phyloP scores from a whole-genome alignment of 768 basidiomycete species.

The Collybia sordida region DNA sequence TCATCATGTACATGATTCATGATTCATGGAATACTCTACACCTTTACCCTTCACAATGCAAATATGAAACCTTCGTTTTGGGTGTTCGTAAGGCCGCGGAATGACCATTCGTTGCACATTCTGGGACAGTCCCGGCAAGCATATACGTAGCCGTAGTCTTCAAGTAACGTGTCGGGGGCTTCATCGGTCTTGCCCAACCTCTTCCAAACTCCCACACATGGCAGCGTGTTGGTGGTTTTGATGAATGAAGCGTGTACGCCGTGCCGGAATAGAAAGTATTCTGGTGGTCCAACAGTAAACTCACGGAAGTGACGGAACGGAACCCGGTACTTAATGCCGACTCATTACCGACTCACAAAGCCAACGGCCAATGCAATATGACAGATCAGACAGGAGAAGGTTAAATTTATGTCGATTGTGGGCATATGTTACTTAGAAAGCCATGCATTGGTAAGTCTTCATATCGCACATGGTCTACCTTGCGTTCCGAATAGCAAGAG shows the following conservation, averaged over 20 bases:
- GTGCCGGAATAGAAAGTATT: too few relatives aligned
- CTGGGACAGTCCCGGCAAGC: conserved; percentile 7
- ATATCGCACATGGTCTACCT: conserved; percentile 31
- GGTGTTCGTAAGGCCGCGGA: conserved; percentile 37
- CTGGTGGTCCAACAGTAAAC: conserved; percentile 32
- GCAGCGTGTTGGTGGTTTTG: conserved; percentile 37
- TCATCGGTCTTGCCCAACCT: conserved; percentile 32
- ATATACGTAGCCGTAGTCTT: conserved; percentile 18
- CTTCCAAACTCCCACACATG: conserved; percentile 24
- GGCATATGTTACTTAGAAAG: neutral
- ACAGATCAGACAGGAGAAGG: conserved; percentile 31
- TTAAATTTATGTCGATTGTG: neutral
- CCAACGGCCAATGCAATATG: conserved; percentile 36
- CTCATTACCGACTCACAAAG: conserved; percentile 24
- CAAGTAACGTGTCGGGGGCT: conserved; percentile 36
- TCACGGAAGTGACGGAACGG: neutral
- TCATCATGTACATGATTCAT: too few relatives aligned
- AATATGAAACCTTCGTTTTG: conserved; percentile 33
- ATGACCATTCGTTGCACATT: conserved; percentile 28
- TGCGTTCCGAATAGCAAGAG: conserved; percentile 34
- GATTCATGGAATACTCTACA: too few relatives aligned
- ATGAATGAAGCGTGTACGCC: conserved; percentile 29
- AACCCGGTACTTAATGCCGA: too few relatives aligned
- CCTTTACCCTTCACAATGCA: conserved; percentile 21
- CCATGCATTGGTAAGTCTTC: conserved; percentile 37